Percentiles rank a stretch among this genome's conserved stretches.
Conservation (phyloP, 2,329 filamentous ascomycete species). For the Pseudogymnoascus sp. region DNA sequence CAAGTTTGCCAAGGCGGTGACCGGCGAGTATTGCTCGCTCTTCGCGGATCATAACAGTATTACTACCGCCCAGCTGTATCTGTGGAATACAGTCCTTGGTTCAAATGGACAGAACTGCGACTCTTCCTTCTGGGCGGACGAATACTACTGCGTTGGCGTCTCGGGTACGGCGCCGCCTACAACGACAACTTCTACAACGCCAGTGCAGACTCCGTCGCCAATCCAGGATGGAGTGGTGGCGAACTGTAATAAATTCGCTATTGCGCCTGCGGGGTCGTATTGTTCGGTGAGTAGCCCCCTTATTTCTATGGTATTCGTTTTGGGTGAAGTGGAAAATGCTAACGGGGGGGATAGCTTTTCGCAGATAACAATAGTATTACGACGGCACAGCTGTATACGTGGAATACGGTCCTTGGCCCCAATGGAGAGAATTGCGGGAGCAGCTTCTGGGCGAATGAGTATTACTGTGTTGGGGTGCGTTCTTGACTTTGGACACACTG, state of each 20-base stretch:
- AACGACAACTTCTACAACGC: conserved; percentile 15
- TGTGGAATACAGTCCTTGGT: conserved; percentile 27
- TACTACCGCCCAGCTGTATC: conserved; percentile 22
- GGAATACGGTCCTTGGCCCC: conserved; percentile 25
- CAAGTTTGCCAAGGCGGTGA: conserved; percentile 22
- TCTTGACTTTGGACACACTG: not conserved
- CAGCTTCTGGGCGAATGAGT: conserved; percentile 21
- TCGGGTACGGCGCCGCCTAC: conserved; percentile 1
- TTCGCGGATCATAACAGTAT: conserved; percentile 26
- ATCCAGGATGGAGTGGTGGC: conserved; percentile 24
- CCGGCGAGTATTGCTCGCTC: conserved; percentile 22
- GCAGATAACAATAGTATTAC: conserved; percentile 23
- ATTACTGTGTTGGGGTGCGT: conserved; percentile 21
- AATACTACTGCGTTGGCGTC: conserved; percentile 13
- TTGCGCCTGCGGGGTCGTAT: conserved; percentile 20
- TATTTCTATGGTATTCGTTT: not conserved
- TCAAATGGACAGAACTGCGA: conserved; percentile 22
- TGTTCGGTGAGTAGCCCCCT: conserved; percentile 16
- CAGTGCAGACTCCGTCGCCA: conserved; percentile 17
- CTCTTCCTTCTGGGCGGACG: conserved; percentile 19
- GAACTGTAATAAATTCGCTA: conserved; percentile 25
- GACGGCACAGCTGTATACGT: conserved; percentile 23
- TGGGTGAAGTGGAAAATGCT: not conserved
- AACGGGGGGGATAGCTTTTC: conserved; percentile 15
- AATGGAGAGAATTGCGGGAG: conserved; percentile 23